Conservation (phyloP, 495 filamentous ascomycete species). For the Hamigera avellanea region DNA sequence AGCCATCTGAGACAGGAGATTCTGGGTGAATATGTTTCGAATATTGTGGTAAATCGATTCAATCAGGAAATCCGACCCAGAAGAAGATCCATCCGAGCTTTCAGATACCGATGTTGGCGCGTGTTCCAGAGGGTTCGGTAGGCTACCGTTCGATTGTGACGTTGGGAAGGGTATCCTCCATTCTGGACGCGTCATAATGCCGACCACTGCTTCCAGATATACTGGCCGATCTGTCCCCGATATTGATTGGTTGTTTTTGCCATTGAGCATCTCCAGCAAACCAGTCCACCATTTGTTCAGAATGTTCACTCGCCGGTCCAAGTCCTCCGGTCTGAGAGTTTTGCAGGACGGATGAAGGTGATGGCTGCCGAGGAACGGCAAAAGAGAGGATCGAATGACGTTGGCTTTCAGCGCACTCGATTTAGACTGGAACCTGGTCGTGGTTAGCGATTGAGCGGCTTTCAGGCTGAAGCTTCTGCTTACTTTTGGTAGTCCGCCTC, state of each 20-base stretch:
- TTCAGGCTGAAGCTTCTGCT: constrained; percentile 8
- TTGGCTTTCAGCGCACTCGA: constrained; percentile 68
- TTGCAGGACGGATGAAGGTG: constrained; percentile 58
- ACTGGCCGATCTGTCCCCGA: constrained; percentile 69
- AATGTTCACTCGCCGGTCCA: constrained; percentile 72
- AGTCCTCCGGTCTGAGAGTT: constrained; percentile 63
- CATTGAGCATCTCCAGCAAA: constrained; percentile 75
- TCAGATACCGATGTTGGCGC: constrained; percentile 29
- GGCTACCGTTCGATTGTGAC: constrained; percentile 13
- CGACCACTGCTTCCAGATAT: constrained; percentile 69
- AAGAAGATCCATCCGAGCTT: constrained; percentile 27
- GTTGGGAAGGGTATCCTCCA: constrained; percentile 66
- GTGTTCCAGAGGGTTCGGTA: constrained; percentile 21
- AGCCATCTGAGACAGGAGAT: constrained; percentile 75
- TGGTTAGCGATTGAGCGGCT: constrained; percentile 6
- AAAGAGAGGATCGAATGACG: constrained; percentile 62
- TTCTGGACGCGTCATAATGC: constrained; percentile 86
- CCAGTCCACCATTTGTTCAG: constrained; percentile 96
- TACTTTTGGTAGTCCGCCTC: constrained; percentile 76
- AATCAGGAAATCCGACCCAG: constrained; percentile 64
- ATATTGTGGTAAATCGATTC: constrained; percentile 93
- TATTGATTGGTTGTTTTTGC: constrained; percentile 57
- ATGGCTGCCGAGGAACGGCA: constrained; percentile 75
- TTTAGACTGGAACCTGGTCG: constrained; percentile 56
- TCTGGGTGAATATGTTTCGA: constrained; percentile 80